Percentiles rank a stretch among this genome's conserved stretches.
Conservation (phyloP, 106 monocot genomes). For the Dioscorea alata region DNA sequence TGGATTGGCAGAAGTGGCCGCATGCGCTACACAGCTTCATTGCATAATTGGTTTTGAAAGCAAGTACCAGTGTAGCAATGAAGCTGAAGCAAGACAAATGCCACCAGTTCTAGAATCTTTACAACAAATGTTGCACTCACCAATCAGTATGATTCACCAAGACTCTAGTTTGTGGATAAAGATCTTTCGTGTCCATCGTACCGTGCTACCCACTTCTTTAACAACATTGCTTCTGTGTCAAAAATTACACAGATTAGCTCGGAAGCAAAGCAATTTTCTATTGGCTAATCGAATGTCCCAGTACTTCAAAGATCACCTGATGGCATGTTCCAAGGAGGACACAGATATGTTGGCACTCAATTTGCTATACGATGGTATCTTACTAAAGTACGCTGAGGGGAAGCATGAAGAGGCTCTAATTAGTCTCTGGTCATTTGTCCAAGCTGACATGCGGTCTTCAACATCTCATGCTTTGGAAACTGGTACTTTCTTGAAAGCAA, state of each 20-base stretch:
- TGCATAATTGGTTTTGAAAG: constrained; percentile 80
- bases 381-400: constrained; percentile 66
- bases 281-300: constrained; percentile 67
- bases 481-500: constrained; percentile 52
- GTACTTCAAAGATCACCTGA: constrained; percentile 48
- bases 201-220: constrained; percentile 52
- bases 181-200: constrained; percentile 63
- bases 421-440: constrained; percentile 64
- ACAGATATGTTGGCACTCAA: constrained; percentile 37
- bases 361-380: constrained; percentile 64
- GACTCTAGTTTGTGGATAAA: constrained; percentile 92
- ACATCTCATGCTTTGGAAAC: constrained; percentile 15
- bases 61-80: constrained; percentile 13
- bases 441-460: constrained; percentile 33
- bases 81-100: constrained; percentile 16
- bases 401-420: constrained; percentile 68
- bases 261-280: constrained; percentile 85
- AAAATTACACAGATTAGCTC: constrained; percentile 62
- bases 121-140: constrained; percentile 35
- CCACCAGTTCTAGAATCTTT: constrained; percentile 37
- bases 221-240: constrained; percentile 57
- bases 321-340: constrained; percentile 18
- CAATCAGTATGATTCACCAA: constrained; percentile 68
- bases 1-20: constrained; percentile 58
- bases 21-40: constrained; percentile 67